Conservation (phyloP, 2,329 filamentous ascomycete species). For the Ambrosiella cleistominuta region DNA sequence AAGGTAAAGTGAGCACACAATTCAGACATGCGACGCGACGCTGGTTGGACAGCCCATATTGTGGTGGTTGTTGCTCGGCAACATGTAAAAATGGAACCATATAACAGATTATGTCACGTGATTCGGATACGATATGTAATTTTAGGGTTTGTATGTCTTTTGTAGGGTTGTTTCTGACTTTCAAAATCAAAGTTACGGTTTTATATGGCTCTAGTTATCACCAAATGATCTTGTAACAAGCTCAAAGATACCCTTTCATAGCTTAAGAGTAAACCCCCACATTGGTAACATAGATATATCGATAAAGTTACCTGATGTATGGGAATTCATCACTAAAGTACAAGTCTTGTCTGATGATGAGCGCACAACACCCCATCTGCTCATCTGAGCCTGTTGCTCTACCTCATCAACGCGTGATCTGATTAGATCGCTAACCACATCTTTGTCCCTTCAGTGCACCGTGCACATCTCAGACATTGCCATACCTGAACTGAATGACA, state of each 20-base stretch:
- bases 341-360: not conserved
- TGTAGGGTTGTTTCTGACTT: not conserved
- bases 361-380: not conserved
- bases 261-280: too few relatives aligned
- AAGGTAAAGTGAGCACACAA: not conserved
- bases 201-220: too few relatives aligned
- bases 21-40: not conserved
- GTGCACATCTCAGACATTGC: not conserved
- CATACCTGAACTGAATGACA: not conserved
- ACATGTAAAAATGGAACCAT: not conserved
- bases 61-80: not conserved
- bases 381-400: not conserved
- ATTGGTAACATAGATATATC: too few relatives aligned
- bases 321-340: too few relatives aligned
- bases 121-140: too few relatives aligned
- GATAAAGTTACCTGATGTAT: too few relatives aligned
- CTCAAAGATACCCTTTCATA: too few relatives aligned
- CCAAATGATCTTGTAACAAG: too few relatives aligned
- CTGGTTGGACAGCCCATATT: not conserved
- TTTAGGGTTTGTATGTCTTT: not conserved
- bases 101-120: not conserved
- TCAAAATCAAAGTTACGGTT: too few relatives aligned
- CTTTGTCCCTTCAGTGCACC: not conserved
- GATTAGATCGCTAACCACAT: not conserved
- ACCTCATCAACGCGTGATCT: not conserved